Percentiles rank a stretch among this genome's conserved stretches.
phyloP scores from a whole-genome alignment of 768 basidiomycete genomes.

The Suillus luteus region DNA sequence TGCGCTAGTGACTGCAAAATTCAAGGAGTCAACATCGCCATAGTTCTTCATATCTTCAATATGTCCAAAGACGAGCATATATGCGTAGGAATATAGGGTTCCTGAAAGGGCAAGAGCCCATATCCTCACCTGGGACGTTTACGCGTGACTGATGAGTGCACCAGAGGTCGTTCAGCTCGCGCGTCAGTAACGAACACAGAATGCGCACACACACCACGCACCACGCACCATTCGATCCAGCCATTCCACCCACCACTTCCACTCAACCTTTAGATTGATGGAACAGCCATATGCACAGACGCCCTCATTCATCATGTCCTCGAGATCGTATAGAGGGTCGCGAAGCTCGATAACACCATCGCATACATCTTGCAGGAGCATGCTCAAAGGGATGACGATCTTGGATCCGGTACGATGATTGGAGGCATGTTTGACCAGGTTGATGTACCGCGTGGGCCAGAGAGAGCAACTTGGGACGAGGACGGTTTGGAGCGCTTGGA shows the following conservation, averaged over 20 bases:
- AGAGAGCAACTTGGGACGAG: conserved; percentile 47
- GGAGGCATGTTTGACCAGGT: conserved; percentile 27
- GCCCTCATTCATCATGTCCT: conserved; percentile 37
- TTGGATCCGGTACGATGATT: conserved; percentile 19
- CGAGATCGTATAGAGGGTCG: conserved; percentile 39
- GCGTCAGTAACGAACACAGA: not conserved
- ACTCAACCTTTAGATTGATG: conserved; percentile 36
- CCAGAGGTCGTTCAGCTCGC: conserved; percentile 6
- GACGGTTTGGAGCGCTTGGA: conserved; percentile 42
- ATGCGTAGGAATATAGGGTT: not conserved
- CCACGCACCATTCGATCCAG: conserved; percentile 29
- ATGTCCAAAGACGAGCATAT: not conserved
- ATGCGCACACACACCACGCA: conserved; percentile 26
- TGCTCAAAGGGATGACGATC: conserved; percentile 36
- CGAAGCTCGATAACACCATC: conserved; percentile 48
- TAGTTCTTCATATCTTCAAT: not conserved
- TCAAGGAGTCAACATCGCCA: not conserved
- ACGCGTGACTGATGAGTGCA: conserved; percentile 5
- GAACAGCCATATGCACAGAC: conserved; percentile 40
- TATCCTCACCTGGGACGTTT: conserved; percentile 24
- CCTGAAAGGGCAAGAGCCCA: not conserved
- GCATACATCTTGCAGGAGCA: conserved; percentile 39
- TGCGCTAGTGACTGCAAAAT: conserved; percentile 4
- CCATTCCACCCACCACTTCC: conserved; percentile 35
- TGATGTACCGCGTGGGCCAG: conserved; percentile 43